A percentile compares a stretch with the other conserved stretches of the same genome.
Evolutionary conservation across 1,284 basidiomycete species (phyloP).

Genomic region (Mycosarcoma mackinlayi): DNA sequence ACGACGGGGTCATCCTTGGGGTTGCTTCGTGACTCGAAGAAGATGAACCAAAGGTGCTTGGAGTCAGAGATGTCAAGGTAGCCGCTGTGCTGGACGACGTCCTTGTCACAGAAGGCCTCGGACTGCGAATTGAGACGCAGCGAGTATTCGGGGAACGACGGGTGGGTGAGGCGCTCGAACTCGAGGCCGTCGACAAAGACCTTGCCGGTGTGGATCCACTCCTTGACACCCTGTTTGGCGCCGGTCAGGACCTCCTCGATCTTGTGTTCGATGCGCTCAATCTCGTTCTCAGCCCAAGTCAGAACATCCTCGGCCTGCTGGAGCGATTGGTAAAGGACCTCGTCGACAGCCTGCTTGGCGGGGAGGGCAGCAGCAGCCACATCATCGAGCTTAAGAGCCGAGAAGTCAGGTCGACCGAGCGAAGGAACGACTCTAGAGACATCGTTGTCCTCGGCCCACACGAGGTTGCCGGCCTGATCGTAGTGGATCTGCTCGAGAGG

Average conservation of each 20-base stretch:
- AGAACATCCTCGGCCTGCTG: conserved; percentile 40
- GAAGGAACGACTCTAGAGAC: conserved; percentile 20
- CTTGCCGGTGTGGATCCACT: conserved; percentile 55
- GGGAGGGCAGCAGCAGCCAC: conserved; percentile 37
- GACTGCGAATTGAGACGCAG: conserved; percentile 72
- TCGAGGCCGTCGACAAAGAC: conserved; percentile 69
- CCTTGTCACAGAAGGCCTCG: conserved; percentile 77
- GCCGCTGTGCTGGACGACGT: conserved; percentile 82
- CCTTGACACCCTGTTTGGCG: conserved; percentile 42
- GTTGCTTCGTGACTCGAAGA: conserved; percentile 82
- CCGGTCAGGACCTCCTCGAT: conserved; percentile 28
- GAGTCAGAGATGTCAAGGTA: conserved; percentile 87
- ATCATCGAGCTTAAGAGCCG: conserved; percentile 29
- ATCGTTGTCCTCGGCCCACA: conserved; percentile 49
- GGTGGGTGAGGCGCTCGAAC: conserved; percentile 78
- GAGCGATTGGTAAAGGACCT: conserved; percentile 63
- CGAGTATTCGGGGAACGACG: conserved; percentile 77
- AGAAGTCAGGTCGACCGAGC: conserved; percentile 58
- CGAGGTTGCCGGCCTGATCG: conserved; percentile 55
- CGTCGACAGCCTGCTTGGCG: conserved; percentile 71
- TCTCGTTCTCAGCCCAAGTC: conserved; percentile 67
- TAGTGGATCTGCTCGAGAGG: conserved; percentile 56
- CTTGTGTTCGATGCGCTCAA: conserved; percentile 50
- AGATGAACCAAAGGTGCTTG: conserved; percentile 88
- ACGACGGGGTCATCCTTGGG: conserved; percentile 82